Percentiles rank a stretch among this genome's conserved stretches.
Conservation (phyloP, 2,329 filamentous ascomycete genomes). For the Dendryphion nanum region DNA sequence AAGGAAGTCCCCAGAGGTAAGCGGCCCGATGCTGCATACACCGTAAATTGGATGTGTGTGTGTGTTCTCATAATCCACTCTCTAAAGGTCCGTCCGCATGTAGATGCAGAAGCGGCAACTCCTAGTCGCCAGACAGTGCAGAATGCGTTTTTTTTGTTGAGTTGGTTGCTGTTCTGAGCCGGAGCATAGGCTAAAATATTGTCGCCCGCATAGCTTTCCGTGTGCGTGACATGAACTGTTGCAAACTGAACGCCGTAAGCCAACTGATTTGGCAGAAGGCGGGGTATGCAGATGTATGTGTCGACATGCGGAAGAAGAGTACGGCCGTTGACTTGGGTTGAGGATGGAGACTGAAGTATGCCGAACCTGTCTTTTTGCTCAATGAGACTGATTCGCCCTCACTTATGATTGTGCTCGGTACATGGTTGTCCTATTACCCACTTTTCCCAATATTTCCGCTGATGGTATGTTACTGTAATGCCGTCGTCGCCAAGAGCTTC, state of each 20-base stretch:
- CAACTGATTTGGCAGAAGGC: slow-evolving; percentile 1
- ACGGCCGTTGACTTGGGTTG: neutral
- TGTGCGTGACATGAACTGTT: slow-evolving; percentile 1
- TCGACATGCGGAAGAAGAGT: neutral
- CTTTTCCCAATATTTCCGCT: slow-evolving; percentile 56
- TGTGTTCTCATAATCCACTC: slow-evolving; percentile 6
- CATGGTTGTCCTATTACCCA: slow-evolving; percentile 52
- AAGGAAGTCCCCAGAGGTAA: too few species aligned
- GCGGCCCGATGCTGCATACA: slow-evolving; percentile 5
- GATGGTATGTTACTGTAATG: slow-evolving; percentile 44
- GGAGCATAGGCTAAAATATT: slow-evolving; percentile 10
- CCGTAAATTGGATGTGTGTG: neutral
- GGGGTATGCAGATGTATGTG: slow-evolving; percentile 4
- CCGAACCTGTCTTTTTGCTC: neutral
- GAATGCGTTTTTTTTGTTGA: slow-evolving; percentile 4
- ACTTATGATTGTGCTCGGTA: slow-evolving; percentile 41
- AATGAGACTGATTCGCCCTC: slow-evolving; percentile 7
- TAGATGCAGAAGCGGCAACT: slow-evolving; percentile 4
- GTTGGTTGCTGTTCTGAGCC: too few species aligned
- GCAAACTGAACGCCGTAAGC: neutral
- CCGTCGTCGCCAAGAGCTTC: slow-evolving; percentile 52
- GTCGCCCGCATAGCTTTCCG: slow-evolving; percentile 1
- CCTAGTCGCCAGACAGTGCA: slow-evolving; percentile 2
- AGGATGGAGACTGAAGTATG: neutral
- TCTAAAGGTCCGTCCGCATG: slow-evolving; percentile 3